These are phyloP conservation scores for Mortierella sp. DNA, from an alignment of 371 early-diverging fungal species.

Conservation along the genomic window DNA sequence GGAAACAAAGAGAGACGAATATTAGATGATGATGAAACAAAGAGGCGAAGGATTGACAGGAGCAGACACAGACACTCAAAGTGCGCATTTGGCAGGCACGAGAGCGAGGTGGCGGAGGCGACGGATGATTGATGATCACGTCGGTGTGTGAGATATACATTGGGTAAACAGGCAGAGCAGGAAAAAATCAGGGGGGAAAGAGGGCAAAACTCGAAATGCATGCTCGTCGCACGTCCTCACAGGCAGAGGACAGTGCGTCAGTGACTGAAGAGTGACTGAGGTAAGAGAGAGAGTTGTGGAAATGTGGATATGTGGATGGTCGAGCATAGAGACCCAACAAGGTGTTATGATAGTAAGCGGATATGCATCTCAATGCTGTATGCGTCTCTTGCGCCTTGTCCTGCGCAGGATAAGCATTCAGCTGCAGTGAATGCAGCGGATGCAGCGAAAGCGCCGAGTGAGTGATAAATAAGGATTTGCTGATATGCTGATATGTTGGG, in stretches of 20 bases:
- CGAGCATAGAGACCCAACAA: not conserved
- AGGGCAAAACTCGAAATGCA: not conserved
- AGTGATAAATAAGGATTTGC: not conserved
- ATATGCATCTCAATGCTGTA: not conserved
- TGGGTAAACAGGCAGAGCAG: not conserved
- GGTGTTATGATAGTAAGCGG: not conserved
- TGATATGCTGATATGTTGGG: constrained; percentile 3
- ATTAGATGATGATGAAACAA: not conserved
- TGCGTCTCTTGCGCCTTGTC: not conserved
- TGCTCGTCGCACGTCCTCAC: constrained; percentile 2
- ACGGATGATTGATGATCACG: not conserved
- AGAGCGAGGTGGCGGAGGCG: not conserved
- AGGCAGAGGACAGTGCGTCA: not conserved
- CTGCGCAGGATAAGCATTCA: not conserved
- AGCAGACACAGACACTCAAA: not conserved
- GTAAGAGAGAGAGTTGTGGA: not conserved
- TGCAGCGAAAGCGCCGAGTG: not conserved
- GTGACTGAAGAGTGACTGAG: not conserved
- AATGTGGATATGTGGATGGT: not conserved
- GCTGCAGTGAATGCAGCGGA: not conserved
- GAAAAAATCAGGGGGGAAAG: not conserved
- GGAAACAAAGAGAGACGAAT: not conserved
- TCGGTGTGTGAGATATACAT: not conserved
- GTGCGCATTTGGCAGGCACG: not conserved
- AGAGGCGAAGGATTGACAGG: not conserved